These are phyloP conservation scores for Neurospora crassa DNA, from an alignment of 2,329 filamentous ascomycete species.

Conservation along the genomic window DNA sequence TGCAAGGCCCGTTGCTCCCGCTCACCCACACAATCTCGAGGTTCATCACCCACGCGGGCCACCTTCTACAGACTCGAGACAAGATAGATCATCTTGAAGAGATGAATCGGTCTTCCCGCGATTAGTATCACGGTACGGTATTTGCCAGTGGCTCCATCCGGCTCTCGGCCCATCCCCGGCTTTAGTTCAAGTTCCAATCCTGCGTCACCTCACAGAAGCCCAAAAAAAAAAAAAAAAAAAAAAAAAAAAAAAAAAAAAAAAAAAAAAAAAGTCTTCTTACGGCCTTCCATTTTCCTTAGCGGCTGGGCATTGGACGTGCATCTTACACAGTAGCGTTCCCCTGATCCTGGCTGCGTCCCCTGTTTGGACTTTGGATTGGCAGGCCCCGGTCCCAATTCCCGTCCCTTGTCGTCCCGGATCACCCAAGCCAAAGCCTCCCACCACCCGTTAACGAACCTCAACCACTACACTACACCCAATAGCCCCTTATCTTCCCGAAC, in stretches of 20 bases:
- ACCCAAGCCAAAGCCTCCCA: background rate
- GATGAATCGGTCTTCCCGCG: background rate
- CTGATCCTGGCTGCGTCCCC: slow-evolving; percentile 14
- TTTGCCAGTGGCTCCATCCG: background rate
- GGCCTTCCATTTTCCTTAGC: slow-evolving; percentile 15
- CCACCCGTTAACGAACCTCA: slow-evolving; percentile 8
- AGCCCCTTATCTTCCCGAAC: slow-evolving; percentile 21
- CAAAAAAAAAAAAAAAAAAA: slow-evolving; percentile 8
- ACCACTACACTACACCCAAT: slow-evolving; percentile 10
- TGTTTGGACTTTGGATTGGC: slow-evolving; percentile 13
- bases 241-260: slow-evolving; percentile 2
- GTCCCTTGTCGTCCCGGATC: background rate
- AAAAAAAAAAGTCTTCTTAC: slow-evolving; percentile 11
- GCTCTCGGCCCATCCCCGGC: background rate
- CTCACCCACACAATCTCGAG: background rate
- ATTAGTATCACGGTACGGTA: background rate
- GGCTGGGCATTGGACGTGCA: slow-evolving; percentile 7
- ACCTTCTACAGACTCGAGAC: background rate
- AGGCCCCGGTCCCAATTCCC: slow-evolving; percentile 16
- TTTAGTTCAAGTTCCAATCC: background rate
- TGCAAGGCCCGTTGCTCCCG: background rate
- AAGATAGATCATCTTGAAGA: background rate
- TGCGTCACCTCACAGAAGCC: background rate
- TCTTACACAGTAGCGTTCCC: slow-evolving; percentile 1
- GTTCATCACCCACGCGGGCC: background rate